A percentile compares a stretch with the other conserved stretches of the same genome.
Evolutionary conservation across 148 eudicot species (phyloP).

Genomic region (Rhododendron henanense): DNA sequence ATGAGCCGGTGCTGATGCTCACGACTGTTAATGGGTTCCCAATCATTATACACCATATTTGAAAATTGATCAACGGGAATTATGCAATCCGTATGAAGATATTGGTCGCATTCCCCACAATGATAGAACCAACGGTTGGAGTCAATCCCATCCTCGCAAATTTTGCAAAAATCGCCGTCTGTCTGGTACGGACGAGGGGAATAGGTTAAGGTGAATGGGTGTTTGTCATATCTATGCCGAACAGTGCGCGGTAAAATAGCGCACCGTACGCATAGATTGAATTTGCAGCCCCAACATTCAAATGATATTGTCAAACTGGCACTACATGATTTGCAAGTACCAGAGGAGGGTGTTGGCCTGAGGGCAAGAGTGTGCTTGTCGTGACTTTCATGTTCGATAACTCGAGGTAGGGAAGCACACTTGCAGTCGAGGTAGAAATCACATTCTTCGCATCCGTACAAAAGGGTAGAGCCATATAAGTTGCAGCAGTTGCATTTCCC

Average conservation of each 20-base stretch:
- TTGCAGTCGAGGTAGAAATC: background rate
- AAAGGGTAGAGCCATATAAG: too few relatives aligned
- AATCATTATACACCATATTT: background rate
- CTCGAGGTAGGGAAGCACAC: background rate
- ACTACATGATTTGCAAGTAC: background rate
- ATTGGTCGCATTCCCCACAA: background rate
- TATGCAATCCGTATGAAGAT: background rate
- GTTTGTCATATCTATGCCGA: background rate
- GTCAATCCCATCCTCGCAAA: background rate
- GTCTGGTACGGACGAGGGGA: background rate
- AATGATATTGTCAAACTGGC: background rate
- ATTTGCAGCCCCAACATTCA: background rate
- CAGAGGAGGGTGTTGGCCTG: background rate
- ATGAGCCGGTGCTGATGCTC: background rate
- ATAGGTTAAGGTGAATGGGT: background rate
- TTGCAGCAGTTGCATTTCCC: too few relatives aligned
- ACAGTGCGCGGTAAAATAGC: background rate
- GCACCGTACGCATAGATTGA: background rate
- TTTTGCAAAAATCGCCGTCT: background rate
- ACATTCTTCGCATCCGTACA: background rate
- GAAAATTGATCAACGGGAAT: background rate
- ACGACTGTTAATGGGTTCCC: background rate
- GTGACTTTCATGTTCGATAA: background rate
- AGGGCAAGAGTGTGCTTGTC: background rate
- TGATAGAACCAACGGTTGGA: background rate